A percentile compares a stretch with the other conserved stretches of the same genome.
These are phyloP conservation scores for Microthyrium microscopicum DNA, from an alignment of 2,329 filamentous ascomycete species.

Conservation along the genomic window DNA sequence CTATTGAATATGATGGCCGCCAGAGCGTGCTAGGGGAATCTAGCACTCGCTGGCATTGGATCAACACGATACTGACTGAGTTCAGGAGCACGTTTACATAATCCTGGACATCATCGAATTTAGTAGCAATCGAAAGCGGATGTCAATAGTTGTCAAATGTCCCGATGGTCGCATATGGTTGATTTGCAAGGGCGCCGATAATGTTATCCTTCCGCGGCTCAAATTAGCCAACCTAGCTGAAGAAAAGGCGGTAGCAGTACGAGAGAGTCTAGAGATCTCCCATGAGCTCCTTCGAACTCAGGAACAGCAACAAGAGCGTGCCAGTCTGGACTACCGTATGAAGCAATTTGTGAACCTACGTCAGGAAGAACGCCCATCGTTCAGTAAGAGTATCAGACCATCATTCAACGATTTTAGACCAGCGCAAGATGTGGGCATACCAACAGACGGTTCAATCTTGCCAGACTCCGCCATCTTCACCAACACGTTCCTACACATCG, in stretches of 20 bases:
- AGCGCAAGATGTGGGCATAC: conserved; percentile 33
- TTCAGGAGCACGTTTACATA: conserved; percentile 52
- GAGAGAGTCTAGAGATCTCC: conserved; percentile 44
- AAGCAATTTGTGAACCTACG: not conserved
- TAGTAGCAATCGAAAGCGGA: conserved; percentile 70
- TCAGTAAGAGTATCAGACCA: no score
- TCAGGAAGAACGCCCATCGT: not conserved
- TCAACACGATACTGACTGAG: no score
- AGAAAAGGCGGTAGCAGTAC: conserved; percentile 52
- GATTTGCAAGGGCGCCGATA: conserved; percentile 77
- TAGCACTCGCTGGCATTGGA: conserved; percentile 32
- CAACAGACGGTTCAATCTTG: conserved; percentile 42
- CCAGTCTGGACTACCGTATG: not conserved
- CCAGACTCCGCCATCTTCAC: conserved; percentile 56
- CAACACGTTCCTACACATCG: conserved; percentile 71
- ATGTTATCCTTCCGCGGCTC: conserved; percentile 56
- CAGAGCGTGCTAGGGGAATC: conserved; percentile 33
- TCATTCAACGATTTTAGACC: no score
- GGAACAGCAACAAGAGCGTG: conserved; percentile 29
- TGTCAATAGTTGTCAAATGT: conserved; percentile 73
- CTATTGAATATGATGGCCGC: conserved; percentile 52
- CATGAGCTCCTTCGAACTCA: conserved; percentile 42
- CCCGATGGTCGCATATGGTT: conserved; percentile 64
- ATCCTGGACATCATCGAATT: conserved; percentile 78
- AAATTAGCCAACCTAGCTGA: conserved; percentile 52